Base-by-base conservation (phyloP, 495 filamentous ascomycete genomes). In the Mycothermus thermophilus region DNA sequence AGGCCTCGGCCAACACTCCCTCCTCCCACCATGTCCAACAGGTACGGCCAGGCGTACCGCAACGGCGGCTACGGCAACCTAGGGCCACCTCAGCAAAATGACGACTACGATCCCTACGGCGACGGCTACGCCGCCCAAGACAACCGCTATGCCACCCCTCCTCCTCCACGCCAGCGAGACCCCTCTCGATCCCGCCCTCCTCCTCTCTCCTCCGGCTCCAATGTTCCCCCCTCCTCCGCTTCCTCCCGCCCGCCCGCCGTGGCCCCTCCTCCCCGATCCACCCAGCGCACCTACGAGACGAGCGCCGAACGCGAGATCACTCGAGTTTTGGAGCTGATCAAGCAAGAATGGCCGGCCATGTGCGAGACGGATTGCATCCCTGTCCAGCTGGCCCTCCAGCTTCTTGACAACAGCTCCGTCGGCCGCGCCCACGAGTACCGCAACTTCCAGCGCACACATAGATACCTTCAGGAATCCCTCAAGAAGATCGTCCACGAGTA, bases 401-500 rank as follows among this genome's bases (percentile, higher is more conserved):
- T 99, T 50, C 77, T 95, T 64, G 90, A 99, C 55, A 77, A 77
- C 21, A 94, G 85, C 58, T 93, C 87, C 3, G 71, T 99, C 38
- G 90, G 90, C 19, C 76, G 85, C 37, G 87, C 88, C 23, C 74
- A 82, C 51, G 80, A 88, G 42, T 84, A 93, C 52, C 72, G 71
- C 32, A 71, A 80, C 30, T 96, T 96, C 53, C 66, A 82, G 46
- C 65, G 75, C 27, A 82, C 82, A 34, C 83, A 93, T 51, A 61
- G 74, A 43, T 75, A 84, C 46, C 72, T 99, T 14, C 90, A 99
- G 52, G 75, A 75, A 47, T 86, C 92, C 3, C 63, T 99, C 38
- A 93, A 93, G 57, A 75, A 79, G 30, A 94, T 99, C 51, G 90
- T 99, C 32, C 93, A 99, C 57, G 87, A 96, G 60, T 88, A 99